Base-by-base conservation (phyloP, 2,329 filamentous ascomycete species). In the Exophiala spinifera region DNA sequence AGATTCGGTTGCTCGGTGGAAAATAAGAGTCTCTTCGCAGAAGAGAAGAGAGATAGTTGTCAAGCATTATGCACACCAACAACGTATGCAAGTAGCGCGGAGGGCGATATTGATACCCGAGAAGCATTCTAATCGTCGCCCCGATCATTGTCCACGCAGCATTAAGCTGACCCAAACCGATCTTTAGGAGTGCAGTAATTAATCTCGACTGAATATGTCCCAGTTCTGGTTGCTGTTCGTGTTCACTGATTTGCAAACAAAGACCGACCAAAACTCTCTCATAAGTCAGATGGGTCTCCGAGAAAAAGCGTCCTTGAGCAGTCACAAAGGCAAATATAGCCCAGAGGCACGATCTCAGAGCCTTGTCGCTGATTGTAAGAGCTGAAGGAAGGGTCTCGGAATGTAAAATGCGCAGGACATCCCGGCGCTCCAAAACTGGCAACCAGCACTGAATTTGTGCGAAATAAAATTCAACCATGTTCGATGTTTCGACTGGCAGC, bases 391-490 rank as follows among this genome's bases (percentile, higher is more conserved):
- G 15, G 13, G 21, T 17, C 20, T 25, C n/a, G 7, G 28, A 28
- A 61, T 82, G 82, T 13, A 78, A 78, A 2, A 77, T 70, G 53
- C 78, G 78, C n/a, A 83, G 67, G 10, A 82, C 72, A 51, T 78
- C 77, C 58, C 81, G 77, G 63, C 80, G 82, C 43, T 80, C 78
- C 20, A 77, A 72, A 15, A 83, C 75, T 0, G 80, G 80, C 19
- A 83, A 73, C 80, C 80, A 83, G 20, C 74, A 75, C 57, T 83
- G 79, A 0, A 78, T 81, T 51, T 77, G 75, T 1, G 79, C 74
- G 56, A 82, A 82, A 59, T 82, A 83, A 5, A 76, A 69, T 61
- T 83, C 79, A 33, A 83, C 67, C 6, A 82, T 66, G 15, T 73
- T 71, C 65, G 79, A 79, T 5, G 78, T 74, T 51, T 33, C n/a